Evolutionary conservation across 2,329 filamentous ascomycete genomes (phyloP), one percentile per base, ranked within the genome.

Genomic region (Colletotrichum musicola): DNA sequence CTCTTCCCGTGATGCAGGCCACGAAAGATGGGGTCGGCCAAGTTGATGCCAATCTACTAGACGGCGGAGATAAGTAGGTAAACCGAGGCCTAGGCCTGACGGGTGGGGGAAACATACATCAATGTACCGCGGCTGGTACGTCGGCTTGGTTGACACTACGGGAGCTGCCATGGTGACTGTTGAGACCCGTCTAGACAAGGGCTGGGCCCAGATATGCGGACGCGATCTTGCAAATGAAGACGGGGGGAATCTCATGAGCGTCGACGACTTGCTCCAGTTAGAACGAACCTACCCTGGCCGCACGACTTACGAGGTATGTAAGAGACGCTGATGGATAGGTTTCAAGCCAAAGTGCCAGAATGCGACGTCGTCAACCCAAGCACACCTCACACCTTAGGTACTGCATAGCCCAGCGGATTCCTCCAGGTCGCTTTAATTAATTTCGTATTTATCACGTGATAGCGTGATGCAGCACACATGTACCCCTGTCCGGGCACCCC

Each of bases 11-110:
- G 91, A 77, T 98, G 97, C 49, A 88, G 81, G 58, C 96, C 96
- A 54, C 89, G 88, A 80, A 95, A 99, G 68, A 98, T 93, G 60
- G 93, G 93, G 76, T 99, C 96, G 61, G 95, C 93, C 63, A 99
- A 88, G 80, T 99, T 99, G 85, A 99, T 98, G 66, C 95, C 96
- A 76, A 99, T 91, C 89, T 91, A 77, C 71, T 75, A 64, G 46
- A 38, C 47, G 16, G 44, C 12, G 13, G 14, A 42, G 10, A 64
- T 74, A 38, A 74, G 71, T 18, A 47, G n/a, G n/a, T n/a, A 56
- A 10, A 7, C 30, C 30, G 30, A 18, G 12, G 7, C 40, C 22
- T 25, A 25, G 22, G 22, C 2, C 12, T 20, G 30, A 30, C 13
- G 18, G 16, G 30, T 68, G 18, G 42, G 18, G 10, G 25, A 14